Percentiles rank a stretch among this genome's conserved stretches.
Evolutionary conservation across 192 early-diverging fungal genomes (phyloP).

Genomic region (Chytriomyces sp.): DNA sequence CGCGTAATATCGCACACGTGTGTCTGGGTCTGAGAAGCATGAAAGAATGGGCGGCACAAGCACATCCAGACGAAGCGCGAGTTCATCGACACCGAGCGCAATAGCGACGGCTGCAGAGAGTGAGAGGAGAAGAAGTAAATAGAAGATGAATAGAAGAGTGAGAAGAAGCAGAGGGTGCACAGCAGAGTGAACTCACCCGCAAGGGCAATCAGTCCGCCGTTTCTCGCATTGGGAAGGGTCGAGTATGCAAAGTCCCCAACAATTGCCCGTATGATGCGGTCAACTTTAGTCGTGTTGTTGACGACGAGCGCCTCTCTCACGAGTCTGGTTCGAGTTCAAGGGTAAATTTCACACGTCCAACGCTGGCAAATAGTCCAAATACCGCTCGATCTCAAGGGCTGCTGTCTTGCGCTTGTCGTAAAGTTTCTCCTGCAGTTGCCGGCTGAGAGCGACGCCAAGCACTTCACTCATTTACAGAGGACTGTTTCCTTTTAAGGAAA

Average conservation of each 20-base stretch:
- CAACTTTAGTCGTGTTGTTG: slow-evolving; percentile 59
- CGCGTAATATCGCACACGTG: slow-evolving; percentile 95
- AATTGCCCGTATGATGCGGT: slow-evolving; percentile 74
- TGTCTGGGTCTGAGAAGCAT: slow-evolving; percentile 91
- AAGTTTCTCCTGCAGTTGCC: slow-evolving; percentile 69
- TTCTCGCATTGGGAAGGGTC: slow-evolving; percentile 78
- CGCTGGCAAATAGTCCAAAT: slow-evolving; percentile 4
- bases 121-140: too few relatives aligned
- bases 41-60: slow-evolving; percentile 95
- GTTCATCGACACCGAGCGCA: slow-evolving; percentile 52
- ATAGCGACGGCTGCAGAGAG: slow-evolving; percentile 18
- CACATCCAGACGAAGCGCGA: slow-evolving; percentile 61
- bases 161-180: too few relatives aligned
- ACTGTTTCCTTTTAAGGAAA: too few relatives aligned
- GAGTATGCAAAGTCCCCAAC: slow-evolving; percentile 91
- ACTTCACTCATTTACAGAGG: neutral
- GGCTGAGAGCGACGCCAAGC: slow-evolving; percentile 6
- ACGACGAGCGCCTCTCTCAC: slow-evolving; percentile 39
- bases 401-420: slow-evolving; percentile 95
- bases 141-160: too few relatives aligned
- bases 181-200: slow-evolving; percentile 49
- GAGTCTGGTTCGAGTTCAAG: slow-evolving; percentile 33
- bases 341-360: neutral
- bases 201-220: slow-evolving; percentile 93
- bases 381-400: slow-evolving; percentile 89